Evolutionary conservation across 2,329 filamentous ascomycete genomes (phyloP).

Genomic region (Cladosporium oxysporum): DNA sequence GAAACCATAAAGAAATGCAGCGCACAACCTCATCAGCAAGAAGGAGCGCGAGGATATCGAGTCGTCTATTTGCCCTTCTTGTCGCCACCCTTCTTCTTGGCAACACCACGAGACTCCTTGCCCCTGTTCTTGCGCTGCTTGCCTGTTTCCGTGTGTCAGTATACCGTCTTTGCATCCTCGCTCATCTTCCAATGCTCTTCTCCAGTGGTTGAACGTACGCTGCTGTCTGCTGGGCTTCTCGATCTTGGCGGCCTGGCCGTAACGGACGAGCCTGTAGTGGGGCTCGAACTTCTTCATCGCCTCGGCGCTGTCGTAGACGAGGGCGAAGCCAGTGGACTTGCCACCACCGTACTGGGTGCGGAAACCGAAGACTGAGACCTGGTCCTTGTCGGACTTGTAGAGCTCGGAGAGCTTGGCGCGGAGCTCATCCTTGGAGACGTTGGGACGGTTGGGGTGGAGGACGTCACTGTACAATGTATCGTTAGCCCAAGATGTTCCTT

Average conservation of each 20-base stretch:
- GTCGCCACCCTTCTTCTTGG: slow-evolving; percentile 98
- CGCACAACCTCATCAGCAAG: slow-evolving; percentile 19
- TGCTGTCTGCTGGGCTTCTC: slow-evolving; percentile 99
- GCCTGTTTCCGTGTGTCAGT: slow-evolving; percentile 60
- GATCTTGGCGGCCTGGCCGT: slow-evolving; percentile 89
- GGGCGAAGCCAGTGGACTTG: slow-evolving; percentile 98
- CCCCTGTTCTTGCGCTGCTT: slow-evolving; percentile 99
- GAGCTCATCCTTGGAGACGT: slow-evolving; percentile 99
- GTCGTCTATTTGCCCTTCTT: slow-evolving; percentile 62
- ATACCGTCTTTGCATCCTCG: slow-evolving; percentile 6
- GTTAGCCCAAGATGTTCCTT: slow-evolving; percentile 17
- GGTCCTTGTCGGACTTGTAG: slow-evolving; percentile 98
- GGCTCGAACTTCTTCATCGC: slow-evolving; percentile 99
- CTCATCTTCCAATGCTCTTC: slow-evolving; percentile 5
- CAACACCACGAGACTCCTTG: slow-evolving; percentile 97
- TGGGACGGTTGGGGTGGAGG: slow-evolving; percentile 97
- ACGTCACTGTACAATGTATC: slow-evolving; percentile 71
- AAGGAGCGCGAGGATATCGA: slow-evolving; percentile 19
- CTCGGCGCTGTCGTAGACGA: slow-evolving; percentile 97
- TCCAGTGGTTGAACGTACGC: slow-evolving; percentile 67
- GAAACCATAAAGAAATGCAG: slow-evolving; percentile 21
- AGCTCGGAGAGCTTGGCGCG: slow-evolving; percentile 89
- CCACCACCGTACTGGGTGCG: slow-evolving; percentile 98
- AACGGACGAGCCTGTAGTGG: slow-evolving; percentile 92
- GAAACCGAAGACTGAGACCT: slow-evolving; percentile 97